A percentile compares a stretch with the other conserved stretches of the same genome.
These are phyloP conservation scores for Nyssa sinensis DNA, from an alignment of 148 eudicot species.

Conservation along the genomic window DNA sequence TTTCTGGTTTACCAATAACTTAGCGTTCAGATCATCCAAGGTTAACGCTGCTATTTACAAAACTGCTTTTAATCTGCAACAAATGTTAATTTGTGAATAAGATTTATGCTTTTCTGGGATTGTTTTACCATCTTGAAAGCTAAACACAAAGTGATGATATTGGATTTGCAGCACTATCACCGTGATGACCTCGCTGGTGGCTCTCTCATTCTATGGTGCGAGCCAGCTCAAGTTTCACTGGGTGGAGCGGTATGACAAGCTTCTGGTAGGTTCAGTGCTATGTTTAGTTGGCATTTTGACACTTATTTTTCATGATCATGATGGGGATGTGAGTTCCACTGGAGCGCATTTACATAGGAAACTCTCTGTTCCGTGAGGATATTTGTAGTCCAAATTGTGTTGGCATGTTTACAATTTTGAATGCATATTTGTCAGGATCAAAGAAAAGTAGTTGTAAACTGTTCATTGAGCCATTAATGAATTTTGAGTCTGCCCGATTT, in stretches of 20 bases:
- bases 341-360: slow-evolving; percentile 59
- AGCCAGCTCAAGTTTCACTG: slow-evolving; percentile 96
- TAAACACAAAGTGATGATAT: slow-evolving; percentile 14
- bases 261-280: slow-evolving; percentile 89
- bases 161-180: slow-evolving; percentile 69
- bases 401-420: too few relatives aligned
- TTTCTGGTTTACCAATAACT: background rate
- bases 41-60: background rate
- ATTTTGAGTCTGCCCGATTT: background rate
- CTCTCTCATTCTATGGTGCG: slow-evolving; percentile 96
- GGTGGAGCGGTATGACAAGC: slow-evolving; percentile 97
- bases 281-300: slow-evolving; percentile 90
- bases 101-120: background rate
- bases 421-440: background rate
- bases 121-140: background rate
- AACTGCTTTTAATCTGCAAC: slow-evolving; percentile 1
- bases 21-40: background rate
- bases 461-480: background rate
- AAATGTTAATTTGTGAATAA: background rate
- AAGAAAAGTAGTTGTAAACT: background rate
- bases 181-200: slow-evolving; percentile 95
- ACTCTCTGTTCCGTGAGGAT: slow-evolving; percentile 40
- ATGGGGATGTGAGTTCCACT: slow-evolving; percentile 27
- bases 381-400: background rate
- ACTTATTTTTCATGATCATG: slow-evolving; percentile 73